phyloP scores from a whole-genome alignment of 2,329 filamentous ascomycete genomes.

The Sclerotinia borealis region DNA sequence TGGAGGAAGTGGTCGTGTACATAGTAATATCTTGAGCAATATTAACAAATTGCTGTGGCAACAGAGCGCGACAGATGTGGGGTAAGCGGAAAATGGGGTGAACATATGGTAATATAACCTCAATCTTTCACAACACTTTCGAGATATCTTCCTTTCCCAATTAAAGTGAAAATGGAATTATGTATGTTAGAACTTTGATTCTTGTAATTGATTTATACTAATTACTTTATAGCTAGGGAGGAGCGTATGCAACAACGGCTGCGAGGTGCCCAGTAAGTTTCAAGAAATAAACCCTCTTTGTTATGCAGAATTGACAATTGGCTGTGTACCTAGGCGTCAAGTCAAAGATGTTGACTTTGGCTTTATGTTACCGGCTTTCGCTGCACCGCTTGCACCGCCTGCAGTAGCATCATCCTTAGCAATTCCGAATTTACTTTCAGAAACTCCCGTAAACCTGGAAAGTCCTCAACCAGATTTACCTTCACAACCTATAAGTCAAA shows the following conservation, averaged over 20 bases:
- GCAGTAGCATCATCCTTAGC: background rate
- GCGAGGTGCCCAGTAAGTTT: conserved; percentile 54
- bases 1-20: background rate
- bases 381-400: conserved; percentile 17
- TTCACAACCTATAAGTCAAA: conserved; percentile 16
- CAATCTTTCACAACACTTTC: background rate
- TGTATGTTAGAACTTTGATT: background rate
- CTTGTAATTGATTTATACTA: background rate
- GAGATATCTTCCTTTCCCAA: background rate
- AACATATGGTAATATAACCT: background rate
- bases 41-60: background rate
- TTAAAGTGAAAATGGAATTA: conserved; percentile 6
- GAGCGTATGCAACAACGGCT: conserved; percentile 60
- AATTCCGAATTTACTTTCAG: conserved; percentile 6
- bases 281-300: background rate
- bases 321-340: conserved; percentile 41
- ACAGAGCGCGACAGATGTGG: background rate
- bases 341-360: conserved; percentile 56
- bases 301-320: conserved; percentile 35
- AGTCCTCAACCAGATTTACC: conserved; percentile 18
- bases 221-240: conserved; percentile 42
- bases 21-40: background rate
- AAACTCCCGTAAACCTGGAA: conserved; percentile 6
- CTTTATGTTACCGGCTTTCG: conserved; percentile 41
- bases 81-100: background rate